Evolutionary conservation across 164 flowering plant species (phyloP).

Genomic region (Vitis cinerea): DNA sequence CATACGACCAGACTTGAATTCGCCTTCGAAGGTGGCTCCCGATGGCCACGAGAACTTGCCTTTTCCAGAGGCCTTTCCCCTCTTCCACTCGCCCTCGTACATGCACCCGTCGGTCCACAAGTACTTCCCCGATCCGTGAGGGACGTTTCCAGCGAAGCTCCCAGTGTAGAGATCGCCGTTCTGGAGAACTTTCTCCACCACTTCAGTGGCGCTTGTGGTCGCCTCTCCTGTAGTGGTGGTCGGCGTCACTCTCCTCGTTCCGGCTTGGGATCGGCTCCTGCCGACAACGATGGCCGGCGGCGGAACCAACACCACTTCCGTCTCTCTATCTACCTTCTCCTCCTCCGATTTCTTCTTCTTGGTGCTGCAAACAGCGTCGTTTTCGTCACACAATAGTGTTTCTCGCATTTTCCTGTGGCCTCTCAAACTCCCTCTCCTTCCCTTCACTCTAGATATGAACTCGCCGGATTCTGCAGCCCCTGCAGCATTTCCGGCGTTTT

Average conservation of each 20-base stretch:
- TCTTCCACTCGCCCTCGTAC: conserved; percentile 85
- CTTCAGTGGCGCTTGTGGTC: neutral
- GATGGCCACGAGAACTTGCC: conserved; percentile 91
- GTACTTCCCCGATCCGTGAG: conserved; percentile 83
- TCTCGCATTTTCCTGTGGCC: conserved; percentile 37
- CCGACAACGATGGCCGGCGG: conserved; percentile 17
- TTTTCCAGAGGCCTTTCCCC: conserved; percentile 74
- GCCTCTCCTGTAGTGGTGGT: conserved; percentile 17
- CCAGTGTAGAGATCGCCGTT: conserved; percentile 91
- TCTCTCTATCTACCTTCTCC: conserved; percentile 6
- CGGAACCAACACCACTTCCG: conserved; percentile 8
- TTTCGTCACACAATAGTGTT: conserved; percentile 18
- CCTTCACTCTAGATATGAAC: conserved; percentile 4
- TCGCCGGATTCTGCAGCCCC: conserved; percentile 12
- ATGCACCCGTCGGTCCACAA: conserved; percentile 87
- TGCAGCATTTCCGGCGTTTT: conserved; percentile 30
- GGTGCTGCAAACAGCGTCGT: conserved; percentile 9
- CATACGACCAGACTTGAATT: conserved; percentile 80
- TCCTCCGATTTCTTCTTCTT: conserved; percentile 32
- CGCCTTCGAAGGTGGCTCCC: conserved; percentile 84
- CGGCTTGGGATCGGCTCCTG: conserved; percentile 53
- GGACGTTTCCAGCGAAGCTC: conserved; percentile 44
- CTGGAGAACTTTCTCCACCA: conserved; percentile 55
- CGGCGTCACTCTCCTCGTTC: conserved; percentile 50
- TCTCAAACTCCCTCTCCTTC: neutral